A percentile compares a stretch with the other conserved stretches of the same genome.
phyloP scores from a whole-genome alignment of 164 flowering plant species.

The Saururus chinensis region DNA sequence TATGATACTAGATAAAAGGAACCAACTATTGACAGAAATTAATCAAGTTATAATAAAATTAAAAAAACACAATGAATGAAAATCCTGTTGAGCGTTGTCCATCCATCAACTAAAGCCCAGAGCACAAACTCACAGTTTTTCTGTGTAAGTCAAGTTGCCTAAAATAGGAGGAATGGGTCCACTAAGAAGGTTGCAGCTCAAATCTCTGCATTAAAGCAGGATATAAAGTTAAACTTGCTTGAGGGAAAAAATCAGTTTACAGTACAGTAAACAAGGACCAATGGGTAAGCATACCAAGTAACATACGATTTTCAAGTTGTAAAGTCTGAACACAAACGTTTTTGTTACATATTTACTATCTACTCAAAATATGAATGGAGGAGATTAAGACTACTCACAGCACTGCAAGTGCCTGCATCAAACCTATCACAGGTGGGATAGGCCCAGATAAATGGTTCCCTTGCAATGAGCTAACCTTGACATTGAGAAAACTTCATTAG shows the following conservation, averaged over 20 bases:
- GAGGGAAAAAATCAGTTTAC: not conserved
- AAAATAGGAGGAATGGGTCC: conserved; percentile 84
- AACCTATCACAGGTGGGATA: conserved; percentile 86
- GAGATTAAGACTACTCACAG: conserved; percentile 43
- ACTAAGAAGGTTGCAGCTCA: conserved; percentile 70
- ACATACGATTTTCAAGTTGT: too few species aligned
- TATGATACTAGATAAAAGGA: not conserved
- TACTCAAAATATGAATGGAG: too few species aligned
- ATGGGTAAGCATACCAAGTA: too few species aligned
- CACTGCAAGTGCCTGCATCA: conserved; percentile 99
- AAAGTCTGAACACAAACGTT: too few species aligned
- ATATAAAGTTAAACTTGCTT: not conserved
- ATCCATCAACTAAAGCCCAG: not conserved
- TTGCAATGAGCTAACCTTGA: conserved; percentile 62
- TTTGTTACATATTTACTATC: too few species aligned
- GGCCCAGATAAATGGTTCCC: conserved; percentile 67
- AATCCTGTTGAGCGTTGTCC: too few species aligned
- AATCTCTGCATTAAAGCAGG: conserved; percentile 46
- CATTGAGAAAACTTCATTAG: not conserved
- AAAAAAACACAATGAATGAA: too few species aligned
- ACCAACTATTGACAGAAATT: too few species aligned
- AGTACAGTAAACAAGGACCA: too few species aligned
- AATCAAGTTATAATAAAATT: too few species aligned
- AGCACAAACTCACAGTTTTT: conserved; percentile 54
- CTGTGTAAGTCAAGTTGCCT: conserved; percentile 73